These are phyloP conservation scores for Ogataea haglerorum DNA, from an alignment of 805 yeast species.

Conservation along the genomic window DNA sequence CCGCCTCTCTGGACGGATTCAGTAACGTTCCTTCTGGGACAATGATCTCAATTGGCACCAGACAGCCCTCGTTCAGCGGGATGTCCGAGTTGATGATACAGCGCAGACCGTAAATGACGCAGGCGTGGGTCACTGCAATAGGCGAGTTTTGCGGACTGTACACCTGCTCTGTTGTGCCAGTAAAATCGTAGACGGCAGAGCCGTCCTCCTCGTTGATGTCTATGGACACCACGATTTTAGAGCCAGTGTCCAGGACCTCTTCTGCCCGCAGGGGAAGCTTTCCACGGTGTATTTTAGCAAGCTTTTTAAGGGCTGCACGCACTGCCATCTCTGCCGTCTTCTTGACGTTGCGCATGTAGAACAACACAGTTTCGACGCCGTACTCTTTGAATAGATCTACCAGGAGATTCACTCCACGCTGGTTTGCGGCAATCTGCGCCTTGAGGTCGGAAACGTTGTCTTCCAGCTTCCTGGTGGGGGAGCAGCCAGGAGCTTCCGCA, in stretches of 20 bases:
- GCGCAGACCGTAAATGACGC: slow-evolving; percentile 52
- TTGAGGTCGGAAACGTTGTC: slow-evolving; percentile 52
- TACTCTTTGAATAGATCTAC: slow-evolving; percentile 43
- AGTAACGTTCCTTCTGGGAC: slow-evolving; percentile 36
- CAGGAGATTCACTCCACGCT: slow-evolving; percentile 47
- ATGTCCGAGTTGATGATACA: slow-evolving; percentile 48
- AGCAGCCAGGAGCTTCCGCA: slow-evolving; percentile 44
- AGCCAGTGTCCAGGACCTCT: slow-evolving; percentile 57
- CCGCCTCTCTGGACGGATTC: slow-evolving; percentile 46
- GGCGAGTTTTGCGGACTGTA: slow-evolving; percentile 57
- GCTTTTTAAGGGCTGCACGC: slow-evolving; percentile 29
- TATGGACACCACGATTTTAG: slow-evolving; percentile 43
- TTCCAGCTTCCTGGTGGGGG: slow-evolving; percentile 52
- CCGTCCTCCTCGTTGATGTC: slow-evolving; percentile 41
- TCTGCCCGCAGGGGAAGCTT: slow-evolving; percentile 39
- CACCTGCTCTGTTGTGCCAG: slow-evolving; percentile 51
- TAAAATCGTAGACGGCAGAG: slow-evolving; percentile 49
- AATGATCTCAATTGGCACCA: slow-evolving; percentile 30
- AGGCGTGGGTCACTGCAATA: slow-evolving; percentile 51
- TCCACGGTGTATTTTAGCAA: slow-evolving; percentile 40
- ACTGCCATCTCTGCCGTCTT: slow-evolving; percentile 48
- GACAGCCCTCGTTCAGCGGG: slow-evolving; percentile 56
- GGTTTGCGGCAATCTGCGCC: slow-evolving; percentile 50
- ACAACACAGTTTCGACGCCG: slow-evolving; percentile 39
- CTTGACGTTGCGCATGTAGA: slow-evolving; percentile 47